These are phyloP conservation scores for Pichia insulana DNA, from an alignment of 805 yeast genomes.

Conservation along the genomic window DNA sequence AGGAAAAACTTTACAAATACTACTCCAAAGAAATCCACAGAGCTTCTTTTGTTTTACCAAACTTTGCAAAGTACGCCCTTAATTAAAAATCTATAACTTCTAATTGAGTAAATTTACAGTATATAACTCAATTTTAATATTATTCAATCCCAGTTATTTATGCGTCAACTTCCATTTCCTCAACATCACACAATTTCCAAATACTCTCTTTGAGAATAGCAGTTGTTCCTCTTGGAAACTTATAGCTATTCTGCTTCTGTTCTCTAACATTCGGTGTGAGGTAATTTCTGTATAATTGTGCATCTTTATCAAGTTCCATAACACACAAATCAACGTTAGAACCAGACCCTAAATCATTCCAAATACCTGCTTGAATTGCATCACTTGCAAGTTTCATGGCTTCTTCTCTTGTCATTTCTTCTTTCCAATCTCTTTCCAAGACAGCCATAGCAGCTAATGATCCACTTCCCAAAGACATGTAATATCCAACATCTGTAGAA, in stretches of 20 bases:
- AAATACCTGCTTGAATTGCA: constrained; percentile 95
- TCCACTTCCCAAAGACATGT: constrained; percentile 91
- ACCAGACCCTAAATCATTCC: constrained; percentile 98
- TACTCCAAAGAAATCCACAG: constrained; percentile 77
- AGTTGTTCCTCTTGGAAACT: constrained; percentile 90
- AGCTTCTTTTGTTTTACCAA: constrained; percentile 88
- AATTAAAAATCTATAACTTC: constrained; percentile 7
- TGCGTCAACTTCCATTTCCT: constrained; percentile 43
- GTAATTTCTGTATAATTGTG: constrained; percentile 76
- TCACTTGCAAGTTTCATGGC: constrained; percentile 87
- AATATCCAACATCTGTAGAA: constrained; percentile 91
- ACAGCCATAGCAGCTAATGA: constrained; percentile 98
- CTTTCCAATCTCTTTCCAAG: constrained; percentile 80
- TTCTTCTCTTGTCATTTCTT: constrained; percentile 71
- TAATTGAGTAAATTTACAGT: no score
- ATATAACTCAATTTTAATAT: no score
- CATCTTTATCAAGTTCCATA: constrained; percentile 88
- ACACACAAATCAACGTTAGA: constrained; percentile 97
- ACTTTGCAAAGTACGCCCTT: constrained; percentile 58
- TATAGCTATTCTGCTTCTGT: constrained; percentile 72
- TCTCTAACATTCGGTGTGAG: constrained; percentile 85
- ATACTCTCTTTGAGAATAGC: constrained; percentile 67
- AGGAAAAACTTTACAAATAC: constrained; percentile 61
- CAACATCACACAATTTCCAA: constrained; percentile 56
- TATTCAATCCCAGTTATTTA: no score